A percentile compares a stretch with the other conserved stretches of the same genome.
Conservation (phyloP, 768 basidiomycete species). For the Podaxis sp. region DNA sequence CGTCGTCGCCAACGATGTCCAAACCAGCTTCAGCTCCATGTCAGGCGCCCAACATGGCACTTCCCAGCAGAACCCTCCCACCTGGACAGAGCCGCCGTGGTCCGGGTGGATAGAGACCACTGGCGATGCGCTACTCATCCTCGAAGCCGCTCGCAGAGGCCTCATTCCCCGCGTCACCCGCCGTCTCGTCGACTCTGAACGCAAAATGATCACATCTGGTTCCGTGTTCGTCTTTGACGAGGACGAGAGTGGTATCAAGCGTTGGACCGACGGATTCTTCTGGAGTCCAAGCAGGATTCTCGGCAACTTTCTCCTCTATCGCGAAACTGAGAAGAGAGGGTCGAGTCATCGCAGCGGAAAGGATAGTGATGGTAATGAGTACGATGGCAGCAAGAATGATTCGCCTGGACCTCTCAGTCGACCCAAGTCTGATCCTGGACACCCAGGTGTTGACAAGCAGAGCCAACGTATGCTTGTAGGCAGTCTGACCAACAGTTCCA, state of each 20-base stretch:
- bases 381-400: conserved; percentile 24
- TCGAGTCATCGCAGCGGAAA: conserved; percentile 51
- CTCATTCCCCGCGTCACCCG: conserved; percentile 91
- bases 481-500: conserved; percentile 88
- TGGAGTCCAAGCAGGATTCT: conserved; percentile 93
- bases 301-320: conserved; percentile 93
- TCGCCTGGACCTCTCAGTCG: conserved; percentile 49
- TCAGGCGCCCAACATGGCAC: conserved; percentile 30
- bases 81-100: conserved; percentile 90
- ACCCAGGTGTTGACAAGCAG: conserved; percentile 58
- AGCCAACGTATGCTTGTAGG: conserved; percentile 83
- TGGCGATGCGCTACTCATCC: conserved; percentile 91
- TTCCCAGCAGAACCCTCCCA: conserved; percentile 31
- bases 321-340: conserved; percentile 85
- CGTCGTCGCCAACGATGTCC: conserved; percentile 19
- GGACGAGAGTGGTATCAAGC: conserved; percentile 94
- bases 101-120: conserved; percentile 95
- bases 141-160: conserved; percentile 88
- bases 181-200: conserved; percentile 87
- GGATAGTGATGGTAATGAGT: conserved; percentile 25
- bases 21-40: conserved; percentile 24
- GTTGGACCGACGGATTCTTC: conserved; percentile 97
- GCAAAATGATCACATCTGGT: conserved; percentile 89
- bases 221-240: conserved; percentile 98
- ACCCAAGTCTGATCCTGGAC: conserved; percentile 45